Evolutionary conservation across 345 rosid genomes (phyloP).

Genomic region (Ricinus communis): DNA sequence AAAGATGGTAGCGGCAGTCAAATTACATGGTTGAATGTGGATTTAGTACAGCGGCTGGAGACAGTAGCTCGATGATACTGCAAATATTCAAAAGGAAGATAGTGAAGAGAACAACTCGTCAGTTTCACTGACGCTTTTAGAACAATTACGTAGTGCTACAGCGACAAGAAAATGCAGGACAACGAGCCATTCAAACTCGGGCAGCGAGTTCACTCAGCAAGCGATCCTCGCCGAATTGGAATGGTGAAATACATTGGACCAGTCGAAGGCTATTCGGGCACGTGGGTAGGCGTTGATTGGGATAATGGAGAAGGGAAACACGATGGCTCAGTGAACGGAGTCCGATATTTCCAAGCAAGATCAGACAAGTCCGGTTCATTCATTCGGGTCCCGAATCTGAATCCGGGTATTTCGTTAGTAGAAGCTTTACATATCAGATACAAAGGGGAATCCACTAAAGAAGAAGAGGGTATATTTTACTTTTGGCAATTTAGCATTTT

Average conservation of each 20-base stretch:
- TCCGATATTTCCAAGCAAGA: slow-evolving; percentile 61
- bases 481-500: background rate
- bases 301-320: slow-evolving; percentile 76
- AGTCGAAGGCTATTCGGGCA: slow-evolving; percentile 63
- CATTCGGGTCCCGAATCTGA: slow-evolving; percentile 62
- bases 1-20: too few species aligned
- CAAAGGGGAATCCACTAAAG: slow-evolving; percentile 51
- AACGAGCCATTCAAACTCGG: slow-evolving; percentile 40
- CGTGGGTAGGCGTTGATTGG: slow-evolving; percentile 90
- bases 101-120: too few species aligned
- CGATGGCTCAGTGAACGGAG: slow-evolving; percentile 73
- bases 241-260: slow-evolving; percentile 66
- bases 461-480: slow-evolving; percentile 62
- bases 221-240: slow-evolving; percentile 68
- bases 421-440: slow-evolving; percentile 76
- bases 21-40: too few species aligned
- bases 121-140: too few species aligned
- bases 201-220: slow-evolving; percentile 67
- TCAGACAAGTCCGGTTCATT: slow-evolving; percentile 68
- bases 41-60: too few species aligned
- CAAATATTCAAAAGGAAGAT: too few species aligned
- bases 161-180: slow-evolving; percentile 17
- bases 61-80: too few species aligned
- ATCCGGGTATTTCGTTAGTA: slow-evolving; percentile 58
- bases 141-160: too few species aligned